Conservation (phyloP, 2,329 filamentous ascomycete species). For the Penicillium brasilianum region DNA sequence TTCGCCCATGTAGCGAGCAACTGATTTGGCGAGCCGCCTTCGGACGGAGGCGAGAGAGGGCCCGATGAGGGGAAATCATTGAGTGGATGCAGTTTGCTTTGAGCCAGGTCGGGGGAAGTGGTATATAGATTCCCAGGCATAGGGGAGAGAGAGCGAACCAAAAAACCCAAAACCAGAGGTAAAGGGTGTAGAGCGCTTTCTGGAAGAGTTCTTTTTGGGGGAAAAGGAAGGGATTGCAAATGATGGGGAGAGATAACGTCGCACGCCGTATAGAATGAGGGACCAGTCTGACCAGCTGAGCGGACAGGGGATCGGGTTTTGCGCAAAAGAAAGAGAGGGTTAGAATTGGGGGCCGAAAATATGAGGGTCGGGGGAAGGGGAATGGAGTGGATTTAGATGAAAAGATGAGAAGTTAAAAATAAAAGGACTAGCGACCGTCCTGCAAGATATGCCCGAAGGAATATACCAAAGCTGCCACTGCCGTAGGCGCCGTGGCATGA, state of each 20-base stretch:
- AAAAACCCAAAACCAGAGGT: not conserved
- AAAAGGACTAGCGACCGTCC: not conserved
- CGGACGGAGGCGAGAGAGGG: conserved; percentile 26
- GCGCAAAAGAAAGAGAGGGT: conserved; percentile 14
- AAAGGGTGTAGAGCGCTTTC: not conserved
- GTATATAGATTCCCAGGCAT: conserved; percentile 24
- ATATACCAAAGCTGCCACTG: not conserved
- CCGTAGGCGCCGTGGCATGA: not conserved
- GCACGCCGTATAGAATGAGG: not conserved
- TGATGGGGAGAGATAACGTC: not conserved
- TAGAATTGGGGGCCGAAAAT: conserved; percentile 13
- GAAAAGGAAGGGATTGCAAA: not conserved
- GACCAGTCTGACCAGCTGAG: not conserved
- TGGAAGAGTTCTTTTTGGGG: not conserved
- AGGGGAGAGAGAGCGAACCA: conserved; percentile 2
- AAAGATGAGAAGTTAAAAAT: conserved; percentile 8
- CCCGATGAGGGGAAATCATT: conserved; percentile 17
- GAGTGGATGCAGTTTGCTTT: conserved; percentile 10
- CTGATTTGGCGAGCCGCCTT: conserved; percentile 17
- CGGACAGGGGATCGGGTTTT: not conserved
- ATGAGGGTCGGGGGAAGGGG: not conserved
- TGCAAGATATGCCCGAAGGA: not conserved
- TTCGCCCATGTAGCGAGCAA: conserved; percentile 20
- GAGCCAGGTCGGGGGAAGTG: conserved; percentile 14
- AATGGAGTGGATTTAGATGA: not conserved